phyloP scores from a whole-genome alignment of 371 early-diverging fungal genomes.

The Lichtheimia hyalospora region DNA sequence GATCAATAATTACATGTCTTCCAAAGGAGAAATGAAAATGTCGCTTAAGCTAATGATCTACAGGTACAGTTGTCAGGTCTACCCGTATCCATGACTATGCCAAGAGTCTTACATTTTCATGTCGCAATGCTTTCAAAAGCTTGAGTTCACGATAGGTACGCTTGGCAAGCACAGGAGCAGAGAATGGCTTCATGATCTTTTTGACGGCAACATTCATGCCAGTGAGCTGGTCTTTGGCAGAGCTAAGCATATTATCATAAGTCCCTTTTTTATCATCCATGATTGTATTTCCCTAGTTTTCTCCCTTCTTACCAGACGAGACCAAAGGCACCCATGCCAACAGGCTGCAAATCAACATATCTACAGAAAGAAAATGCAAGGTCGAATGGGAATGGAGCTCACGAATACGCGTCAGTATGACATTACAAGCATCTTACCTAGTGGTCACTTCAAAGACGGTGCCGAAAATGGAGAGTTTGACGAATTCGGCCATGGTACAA shows the following conservation, averaged over 20 bases:
- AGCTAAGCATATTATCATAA: conserved; percentile 49
- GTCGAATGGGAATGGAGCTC: background rate
- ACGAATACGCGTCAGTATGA: background rate
- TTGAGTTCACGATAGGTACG: conserved; percentile 93
- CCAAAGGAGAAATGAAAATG: conserved; percentile 89
- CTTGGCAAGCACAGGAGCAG: conserved; percentile 89
- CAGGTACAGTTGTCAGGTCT: background rate
- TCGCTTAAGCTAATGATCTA: conserved; percentile 85
- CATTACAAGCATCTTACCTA: conserved; percentile 47
- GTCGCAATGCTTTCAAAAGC: conserved; percentile 84
- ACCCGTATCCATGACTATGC: background rate
- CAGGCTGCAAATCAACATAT: conserved; percentile 90
- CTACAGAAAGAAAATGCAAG: conserved; percentile 35
- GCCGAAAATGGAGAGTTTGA: conserved; percentile 86
- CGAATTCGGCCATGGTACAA: conserved; percentile 75
- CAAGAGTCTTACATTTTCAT: conserved; percentile 71
- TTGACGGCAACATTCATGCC: conserved; percentile 90
- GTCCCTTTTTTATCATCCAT: background rate
- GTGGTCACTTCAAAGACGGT: conserved; percentile 92
- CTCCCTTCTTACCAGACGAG: conserved; percentile 79
- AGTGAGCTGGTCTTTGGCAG: conserved; percentile 83
- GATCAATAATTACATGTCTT: conserved; percentile 75
- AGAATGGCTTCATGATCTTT: conserved; percentile 94
- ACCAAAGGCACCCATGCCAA: conserved; percentile 98
- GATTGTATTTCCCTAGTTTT: background rate